Conservation (phyloP, 169 alveolate genomes). For the Plasmodium billcollinsi region DNA sequence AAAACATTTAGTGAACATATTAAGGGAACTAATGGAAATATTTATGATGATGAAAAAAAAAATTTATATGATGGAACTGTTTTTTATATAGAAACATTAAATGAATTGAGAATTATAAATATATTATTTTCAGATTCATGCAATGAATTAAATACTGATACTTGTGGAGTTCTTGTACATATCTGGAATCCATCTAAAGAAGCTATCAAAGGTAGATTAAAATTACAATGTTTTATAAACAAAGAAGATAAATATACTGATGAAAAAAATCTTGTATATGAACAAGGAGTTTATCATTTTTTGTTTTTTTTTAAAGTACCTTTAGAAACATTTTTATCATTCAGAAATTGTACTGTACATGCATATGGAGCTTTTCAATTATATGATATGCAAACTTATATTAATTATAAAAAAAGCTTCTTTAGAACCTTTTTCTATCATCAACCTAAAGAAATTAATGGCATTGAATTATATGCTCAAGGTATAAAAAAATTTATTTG, state of each 20-base stretch:
- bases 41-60: not conserved
- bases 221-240: conserved; percentile 30
- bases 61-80: conserved; percentile 26
- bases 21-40: too few species aligned
- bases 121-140: conserved; percentile 40
- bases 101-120: conserved; percentile 40
- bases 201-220: conserved; percentile 33
- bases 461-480: conserved; percentile 39
- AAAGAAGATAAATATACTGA: conserved; percentile 16
- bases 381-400: conserved; percentile 46
- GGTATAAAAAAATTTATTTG: conserved; percentile 47
- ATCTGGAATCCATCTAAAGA: conserved; percentile 70
- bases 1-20: not conserved
- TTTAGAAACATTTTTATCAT: conserved; percentile 4
- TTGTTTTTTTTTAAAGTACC: conserved; percentile 61
- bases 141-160: conserved; percentile 3
- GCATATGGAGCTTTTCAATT: conserved; percentile 75
- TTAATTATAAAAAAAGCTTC: conserved; percentile 12
- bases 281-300: conserved; percentile 62
- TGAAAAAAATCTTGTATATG: conserved; percentile 46
- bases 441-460: conserved; percentile 21
- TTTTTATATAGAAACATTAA: conserved; percentile 51
- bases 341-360: conserved; percentile 34
- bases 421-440: conserved; percentile 24
- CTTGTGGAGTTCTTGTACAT: conserved; percentile 49